Evolutionary conservation across 805 yeast species (phyloP).

Genomic region (Monosporozyma servazzii): DNA sequence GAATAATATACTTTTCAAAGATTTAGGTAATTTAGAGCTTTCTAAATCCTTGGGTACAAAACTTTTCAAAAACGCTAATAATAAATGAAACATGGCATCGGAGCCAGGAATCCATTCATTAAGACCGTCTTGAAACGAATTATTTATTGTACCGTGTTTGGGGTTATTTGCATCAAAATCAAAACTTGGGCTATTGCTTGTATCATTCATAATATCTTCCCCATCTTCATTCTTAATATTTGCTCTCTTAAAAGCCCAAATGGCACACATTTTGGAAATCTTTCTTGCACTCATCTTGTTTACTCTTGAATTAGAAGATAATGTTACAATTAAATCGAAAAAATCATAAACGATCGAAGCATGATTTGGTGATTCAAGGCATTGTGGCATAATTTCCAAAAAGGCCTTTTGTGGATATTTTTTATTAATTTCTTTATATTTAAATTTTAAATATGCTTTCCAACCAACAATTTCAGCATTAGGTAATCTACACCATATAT

Average conservation of each 20-base stretch:
- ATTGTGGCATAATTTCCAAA: constrained; percentile 72
- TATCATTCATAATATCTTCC: neutral
- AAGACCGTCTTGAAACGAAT: constrained; percentile 57
- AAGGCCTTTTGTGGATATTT: constrained; percentile 67
- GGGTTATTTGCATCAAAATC: constrained; percentile 13
- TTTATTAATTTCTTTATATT: constrained; percentile 51
- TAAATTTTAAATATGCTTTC: constrained; percentile 70
- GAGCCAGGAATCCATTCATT: constrained; percentile 73
- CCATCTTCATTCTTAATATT: constrained; percentile 8
- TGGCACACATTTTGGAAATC: constrained; percentile 69
- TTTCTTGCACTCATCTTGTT: constrained; percentile 75
- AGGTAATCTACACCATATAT: constrained; percentile 80
- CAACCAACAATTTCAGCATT: constrained; percentile 76
- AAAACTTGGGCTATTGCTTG: constrained; percentile 19
- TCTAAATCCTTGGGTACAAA: constrained; percentile 62
- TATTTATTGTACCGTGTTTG: constrained; percentile 15
- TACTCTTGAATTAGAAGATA: constrained; percentile 69
- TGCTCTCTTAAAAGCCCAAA: constrained; percentile 69
- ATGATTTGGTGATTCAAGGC: constrained; percentile 75
- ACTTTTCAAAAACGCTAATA: constrained; percentile 67
- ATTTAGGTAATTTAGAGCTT: constrained; percentile 45
- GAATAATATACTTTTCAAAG: constrained; percentile 55
- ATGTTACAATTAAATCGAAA: constrained; percentile 65
- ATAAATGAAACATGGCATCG: constrained; percentile 75
- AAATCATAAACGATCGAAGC: constrained; percentile 86